A percentile compares a stretch with the other conserved stretches of the same genome.
phyloP scores from a whole-genome alignment of 2,329 filamentous ascomycete genomes.

The Macroventuria anomochaeta region DNA sequence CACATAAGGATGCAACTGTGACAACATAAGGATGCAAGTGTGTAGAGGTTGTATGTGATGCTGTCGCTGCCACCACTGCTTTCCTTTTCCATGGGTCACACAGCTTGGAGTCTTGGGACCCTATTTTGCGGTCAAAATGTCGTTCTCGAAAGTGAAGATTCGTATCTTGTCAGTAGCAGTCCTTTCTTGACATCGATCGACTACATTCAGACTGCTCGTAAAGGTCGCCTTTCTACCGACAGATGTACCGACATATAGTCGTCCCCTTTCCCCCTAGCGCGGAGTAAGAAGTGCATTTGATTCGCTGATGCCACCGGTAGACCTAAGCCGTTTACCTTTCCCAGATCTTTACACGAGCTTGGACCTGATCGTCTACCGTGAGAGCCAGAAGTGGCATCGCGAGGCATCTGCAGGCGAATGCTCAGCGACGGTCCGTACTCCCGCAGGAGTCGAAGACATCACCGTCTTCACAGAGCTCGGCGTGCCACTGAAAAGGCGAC shows the following conservation, averaged over 20 bases:
- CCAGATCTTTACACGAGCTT: slow-evolving; percentile 16
- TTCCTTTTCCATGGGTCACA: too few species aligned
- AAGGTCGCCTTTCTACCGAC: not conserved
- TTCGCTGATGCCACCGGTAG: slow-evolving; percentile 4
- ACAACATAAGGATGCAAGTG: too few species aligned
- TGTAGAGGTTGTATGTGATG: not conserved
- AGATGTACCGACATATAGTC: not conserved
- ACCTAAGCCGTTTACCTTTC: slow-evolving; percentile 19
- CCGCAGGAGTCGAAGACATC: slow-evolving; percentile 14
- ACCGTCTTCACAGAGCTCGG: not conserved
- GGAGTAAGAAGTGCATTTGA: not conserved
- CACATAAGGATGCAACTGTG: too few species aligned
- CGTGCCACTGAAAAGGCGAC: slow-evolving; percentile 1
- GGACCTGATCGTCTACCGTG: not conserved
- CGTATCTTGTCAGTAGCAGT: too few species aligned
- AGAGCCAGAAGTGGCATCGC: not conserved
- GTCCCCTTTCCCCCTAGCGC: not conserved
- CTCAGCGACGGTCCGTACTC: slow-evolving; percentile 21
- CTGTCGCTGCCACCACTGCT: not conserved
- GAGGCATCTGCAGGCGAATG: slow-evolving; percentile 2
- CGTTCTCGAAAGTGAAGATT: too few species aligned
- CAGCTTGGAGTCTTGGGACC: too few species aligned
- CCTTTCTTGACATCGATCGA: too few species aligned
- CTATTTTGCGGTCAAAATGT: too few species aligned
- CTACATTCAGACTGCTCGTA: not conserved